A percentile compares a stretch with the other conserved stretches of the same genome.
Evolutionary conservation across 306 rosid genomes (phyloP).

Genomic region (Lagenaria siceraria): DNA sequence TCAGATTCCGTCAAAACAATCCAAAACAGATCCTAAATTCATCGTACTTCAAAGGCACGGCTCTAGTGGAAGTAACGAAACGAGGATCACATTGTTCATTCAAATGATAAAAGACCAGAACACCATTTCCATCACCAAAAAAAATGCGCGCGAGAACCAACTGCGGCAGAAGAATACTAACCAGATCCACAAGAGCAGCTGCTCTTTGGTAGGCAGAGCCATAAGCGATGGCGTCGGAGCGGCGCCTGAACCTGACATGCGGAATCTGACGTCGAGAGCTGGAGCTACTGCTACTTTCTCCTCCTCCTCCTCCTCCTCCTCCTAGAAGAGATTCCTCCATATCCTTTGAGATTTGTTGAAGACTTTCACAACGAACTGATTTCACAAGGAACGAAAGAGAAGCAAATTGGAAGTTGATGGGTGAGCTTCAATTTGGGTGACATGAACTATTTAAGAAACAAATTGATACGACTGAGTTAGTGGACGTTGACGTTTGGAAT

Average conservation of each 20-base stretch:
- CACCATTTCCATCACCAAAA: background rate
- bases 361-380: background rate
- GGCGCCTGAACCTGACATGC: constrained; percentile 16
- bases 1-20: background rate
- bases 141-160: background rate
- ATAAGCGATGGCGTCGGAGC: constrained; percentile 54
- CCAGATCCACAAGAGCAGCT: constrained; percentile 92
- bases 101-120: background rate
- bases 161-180: constrained; percentile 11
- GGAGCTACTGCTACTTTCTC: constrained; percentile 37
- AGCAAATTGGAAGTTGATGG: background rate
- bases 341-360: background rate
- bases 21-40: background rate
- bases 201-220: constrained; percentile 71
- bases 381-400: background rate
- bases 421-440: background rate
- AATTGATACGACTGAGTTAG: background rate
- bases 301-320: constrained; percentile 49
- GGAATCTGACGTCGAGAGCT: background rate
- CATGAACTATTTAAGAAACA: background rate
- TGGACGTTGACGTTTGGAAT: background rate
- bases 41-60: background rate
- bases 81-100: background rate
- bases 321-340: constrained; percentile 53
- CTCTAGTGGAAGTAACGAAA: background rate